Evolutionary conservation across 2,329 filamentous ascomycete genomes (phyloP).

Genomic region (Pseudogymnoascus sp.): DNA sequence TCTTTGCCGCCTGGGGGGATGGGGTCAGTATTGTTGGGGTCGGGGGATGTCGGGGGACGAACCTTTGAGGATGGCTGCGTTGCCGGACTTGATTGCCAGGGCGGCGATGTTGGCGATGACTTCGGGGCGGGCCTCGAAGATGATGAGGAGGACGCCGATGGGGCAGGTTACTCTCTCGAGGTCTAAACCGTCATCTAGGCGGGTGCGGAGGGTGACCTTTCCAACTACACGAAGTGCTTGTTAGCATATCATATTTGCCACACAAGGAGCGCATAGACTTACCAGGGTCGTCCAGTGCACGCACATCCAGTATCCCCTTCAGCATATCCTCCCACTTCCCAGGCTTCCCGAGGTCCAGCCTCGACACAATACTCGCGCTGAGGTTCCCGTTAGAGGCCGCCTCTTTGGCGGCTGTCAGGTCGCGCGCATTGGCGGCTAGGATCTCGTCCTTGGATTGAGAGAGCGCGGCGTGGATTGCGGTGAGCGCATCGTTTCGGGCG

Average conservation of each 20-base stretch:
- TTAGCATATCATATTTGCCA: conserved; percentile 13
- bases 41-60: conserved; percentile 9
- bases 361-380: conserved; percentile 75
- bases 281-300: conserved; percentile 78
- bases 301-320: conserved; percentile 84
- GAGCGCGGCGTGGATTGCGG: conserved; percentile 73
- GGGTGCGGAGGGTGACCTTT: conserved; percentile 72
- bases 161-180: conserved; percentile 87
- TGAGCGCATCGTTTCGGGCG: conserved; percentile 77
- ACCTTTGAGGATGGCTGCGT: conserved; percentile 93
- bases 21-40: not conserved
- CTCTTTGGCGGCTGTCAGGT: conserved; percentile 65
- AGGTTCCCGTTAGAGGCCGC: conserved; percentile 69
- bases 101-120: conserved; percentile 98
- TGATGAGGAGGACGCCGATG: conserved; percentile 95
- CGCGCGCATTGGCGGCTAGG: conserved; percentile 75
- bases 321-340: conserved; percentile 99
- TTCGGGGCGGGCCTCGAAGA: conserved; percentile 95
- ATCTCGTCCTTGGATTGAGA: conserved; percentile 62
- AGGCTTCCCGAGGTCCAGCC: conserved; percentile 74
- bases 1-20: conserved; percentile 70
- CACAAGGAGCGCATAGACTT: conserved; percentile 19
- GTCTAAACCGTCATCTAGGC: conserved; percentile 75
- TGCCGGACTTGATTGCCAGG: conserved; percentile 92
- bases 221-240: conserved; percentile 52